Conservation (phyloP, 2,329 filamentous ascomycete species). For the Alternaria sp. region DNA sequence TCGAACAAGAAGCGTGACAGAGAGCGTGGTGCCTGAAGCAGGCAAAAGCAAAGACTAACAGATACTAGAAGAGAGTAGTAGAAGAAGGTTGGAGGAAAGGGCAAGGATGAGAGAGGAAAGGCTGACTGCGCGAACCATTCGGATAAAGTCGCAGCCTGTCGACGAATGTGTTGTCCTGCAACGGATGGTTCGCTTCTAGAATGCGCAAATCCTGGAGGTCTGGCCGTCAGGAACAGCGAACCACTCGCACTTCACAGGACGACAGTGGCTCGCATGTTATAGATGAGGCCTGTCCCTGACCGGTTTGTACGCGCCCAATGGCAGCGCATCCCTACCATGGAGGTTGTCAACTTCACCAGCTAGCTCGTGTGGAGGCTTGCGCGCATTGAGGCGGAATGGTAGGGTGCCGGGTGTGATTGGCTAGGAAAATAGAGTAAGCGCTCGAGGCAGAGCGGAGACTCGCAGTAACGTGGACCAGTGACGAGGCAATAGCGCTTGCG, state of each 20-base stretch:
- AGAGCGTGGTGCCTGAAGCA: slow-evolving; percentile 11
- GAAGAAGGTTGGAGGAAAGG: slow-evolving; percentile 6
- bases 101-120: neutral
- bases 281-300: slow-evolving; percentile 17
- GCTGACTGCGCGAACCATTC: slow-evolving; percentile 4
- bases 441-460: slow-evolving; percentile 20
- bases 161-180: slow-evolving; percentile 20
- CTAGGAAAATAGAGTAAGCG: slow-evolving; percentile 25
- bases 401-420: slow-evolving; percentile 24
- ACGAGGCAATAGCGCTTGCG: slow-evolving; percentile 39
- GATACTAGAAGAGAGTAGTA: slow-evolving; percentile 4
- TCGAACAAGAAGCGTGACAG: slow-evolving; percentile 4
- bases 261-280: slow-evolving; percentile 24
- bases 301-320: slow-evolving; percentile 25
- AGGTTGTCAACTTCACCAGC: slow-evolving; percentile 25
- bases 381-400: slow-evolving; percentile 17
- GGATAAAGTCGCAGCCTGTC: slow-evolving; percentile 7
- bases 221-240: slow-evolving; percentile 30
- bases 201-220: slow-evolving; percentile 20
- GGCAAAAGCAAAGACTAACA: slow-evolving; percentile 16
- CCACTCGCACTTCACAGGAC: slow-evolving; percentile 27
- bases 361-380: slow-evolving; percentile 25
- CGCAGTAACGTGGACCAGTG: slow-evolving; percentile 34
- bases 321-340: slow-evolving; percentile 17
- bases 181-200: slow-evolving; percentile 16